Base-by-base conservation (phyloP, 768 basidiomycete genomes). In the Strobilomyces echinocephalus region DNA sequence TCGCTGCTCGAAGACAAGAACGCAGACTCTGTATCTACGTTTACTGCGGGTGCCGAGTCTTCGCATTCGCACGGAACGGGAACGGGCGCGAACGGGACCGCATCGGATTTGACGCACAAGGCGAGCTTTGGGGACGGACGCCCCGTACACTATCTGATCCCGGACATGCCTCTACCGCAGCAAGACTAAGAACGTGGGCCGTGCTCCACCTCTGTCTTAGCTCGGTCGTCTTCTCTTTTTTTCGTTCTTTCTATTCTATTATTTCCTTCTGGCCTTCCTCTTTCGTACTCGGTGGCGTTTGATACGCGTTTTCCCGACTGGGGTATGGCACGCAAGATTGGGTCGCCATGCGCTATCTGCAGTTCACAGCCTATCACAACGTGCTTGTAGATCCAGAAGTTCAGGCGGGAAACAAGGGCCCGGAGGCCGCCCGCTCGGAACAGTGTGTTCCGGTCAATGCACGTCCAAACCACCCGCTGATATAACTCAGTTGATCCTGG, bases 101-200 rank as follows among this genome's bases (percentile, higher is more conserved):
- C 60, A 55, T 49, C 52, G 49, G 65, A 47, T 59, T 66, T 76
- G 55, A 53, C 44, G 30, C 78, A 72, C 59, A 78, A 78, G 63
- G 65, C 67, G 38, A 77, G 75, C 64, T 72, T 80, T 63, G 79
- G 74, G 47, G 72, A 72, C 33, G 73, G 73, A 24, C 68, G 74
- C 41, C 73, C 74, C 24, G 57, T 83, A 54, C 82, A 83, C 64
- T 82, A 80, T 70, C 63, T 83, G 53, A 82, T 83, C 39, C 82
- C 82, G 9, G 82, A 83, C 60, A 73, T 82, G 74, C 82, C 81
- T 16, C 66, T 62, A 18, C 66, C 66, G 11, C 62, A 57, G 59
- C 61, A 46, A 50, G 67, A 72, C 31, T 67, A 54, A 67, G 30
- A 38, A 54, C 43, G 14, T 24, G 42, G 48, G 49, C 46, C 35